Base-by-base conservation (phyloP, 371 early-diverging fungal genomes). In the Rhizopus arrhizus region DNA sequence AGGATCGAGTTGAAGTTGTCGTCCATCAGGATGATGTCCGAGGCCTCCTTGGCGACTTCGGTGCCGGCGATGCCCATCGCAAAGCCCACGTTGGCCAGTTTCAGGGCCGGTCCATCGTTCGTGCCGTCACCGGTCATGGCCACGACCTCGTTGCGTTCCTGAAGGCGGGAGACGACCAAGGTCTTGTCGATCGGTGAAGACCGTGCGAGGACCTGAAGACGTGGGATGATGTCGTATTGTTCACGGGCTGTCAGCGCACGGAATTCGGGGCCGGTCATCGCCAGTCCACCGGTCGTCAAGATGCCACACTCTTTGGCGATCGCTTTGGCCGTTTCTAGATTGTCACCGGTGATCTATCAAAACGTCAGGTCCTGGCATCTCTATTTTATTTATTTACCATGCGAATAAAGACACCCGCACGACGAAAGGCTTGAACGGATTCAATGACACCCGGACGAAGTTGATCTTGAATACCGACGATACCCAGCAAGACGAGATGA, bases 11-110 rank as follows among this genome's bases (percentile, higher is more conserved):
- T 88, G 70, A 92, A 92, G 70, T 94, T 94, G 81, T 95, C 96
- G 67, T 95, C 94, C 85, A 95, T 86, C 53, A 96, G 74, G 53
- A 95, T 87, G 62, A 97, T 95, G 59, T 87, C 88, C 2, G 92
- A 89, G 0, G 96, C 95, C 69, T 94, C 93, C 72, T 94, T 92
- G 56, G 96, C 95, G 5, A 95, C 92, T 69, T 95, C 95, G 1
- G 96, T 95, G 38, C 97, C 96, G 34, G 90, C 76, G 53, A 95
- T 89, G 31, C 97, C 96, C 98, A 96, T 95, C 54, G 90, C 86
- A 75, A 95, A 95, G 4, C 96, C 98, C 52, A 97, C 92, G 72
- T 97, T 93, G 16, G 96, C 96, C 64, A 85, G 73, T 77, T 92
- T 93, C 47, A 97, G 84, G 4, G 96, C 94, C 4, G 95, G 96